Base-by-base conservation (phyloP, 768 basidiomycete genomes). In the Xerocomus brunneocitrinus region DNA sequence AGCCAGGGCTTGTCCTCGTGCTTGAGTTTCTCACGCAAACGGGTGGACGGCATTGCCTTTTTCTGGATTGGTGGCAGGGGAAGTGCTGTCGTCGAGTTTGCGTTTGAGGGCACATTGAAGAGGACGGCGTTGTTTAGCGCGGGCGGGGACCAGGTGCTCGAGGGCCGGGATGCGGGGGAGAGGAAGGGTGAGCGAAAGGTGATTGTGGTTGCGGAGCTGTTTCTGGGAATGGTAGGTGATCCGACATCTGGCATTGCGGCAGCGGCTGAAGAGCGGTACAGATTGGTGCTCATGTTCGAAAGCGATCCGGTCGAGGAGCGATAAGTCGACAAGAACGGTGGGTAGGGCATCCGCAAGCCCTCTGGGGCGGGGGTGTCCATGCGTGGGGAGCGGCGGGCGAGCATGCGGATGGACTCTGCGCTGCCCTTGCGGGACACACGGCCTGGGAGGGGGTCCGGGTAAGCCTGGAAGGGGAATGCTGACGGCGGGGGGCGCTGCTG, bases 121-220 rank as follows among this genome's bases (percentile, higher is more conserved):
- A 56, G 59, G n/a, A 68, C 47, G 0, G 60, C 59, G 58, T 56
- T 58, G 50, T 42, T 27, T 6, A 76, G 75, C 0, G 76, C 63
- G 1, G 84, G 82, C 8, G 85, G 85, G 0, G 79, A 73, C 86
- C 85, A 87, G 0, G 84, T 58, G 13, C 79, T 74, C 4, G 77
- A 70, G 0, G 85, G 84, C n/a, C 86, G 77, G 1, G 83, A 84
- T 1, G 85, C 77, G 0, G 87, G 87, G 4, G 84, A 79, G 49
- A 87, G 79, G 71, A 87, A 87, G 1, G 87, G 84, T 0, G 79
- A 72, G 25, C 87, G 80, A 73, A 89, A 88, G 13, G 54, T 61
- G 9, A 69, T 56, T 5, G 75, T 77, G 36, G 76, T 77, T 1
- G 74, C 69, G 22, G 73, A 76, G 49, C 66, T 63, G 28, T 62